phyloP scores from a whole-genome alignment of 306 rosid genomes.

The Dalbergia cultrata region DNA sequence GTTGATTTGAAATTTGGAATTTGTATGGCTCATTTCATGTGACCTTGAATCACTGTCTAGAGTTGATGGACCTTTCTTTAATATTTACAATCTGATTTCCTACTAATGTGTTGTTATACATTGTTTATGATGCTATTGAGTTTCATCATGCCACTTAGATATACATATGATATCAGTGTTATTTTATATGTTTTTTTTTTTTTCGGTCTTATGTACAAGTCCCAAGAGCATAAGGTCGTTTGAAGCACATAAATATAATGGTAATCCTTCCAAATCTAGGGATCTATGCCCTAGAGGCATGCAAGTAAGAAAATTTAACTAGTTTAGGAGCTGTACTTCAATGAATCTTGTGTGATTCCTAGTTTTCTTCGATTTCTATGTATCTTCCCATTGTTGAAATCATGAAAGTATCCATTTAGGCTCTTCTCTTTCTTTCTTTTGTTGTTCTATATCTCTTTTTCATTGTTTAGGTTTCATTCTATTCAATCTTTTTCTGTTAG shows the following conservation, averaged over 20 bases:
- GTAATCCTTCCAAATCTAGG: conserved; percentile 29
- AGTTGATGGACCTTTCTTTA: conserved; percentile 7
- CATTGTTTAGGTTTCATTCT: conserved; percentile 10
- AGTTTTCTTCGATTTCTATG: conserved; percentile 16
- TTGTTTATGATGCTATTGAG: conserved; percentile 13
- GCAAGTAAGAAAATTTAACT: conserved; percentile 5
- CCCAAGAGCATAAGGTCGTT: not conserved
- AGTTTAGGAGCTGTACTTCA: conserved; percentile 21
- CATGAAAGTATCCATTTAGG: conserved; percentile 6
- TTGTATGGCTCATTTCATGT: conserved; percentile 4
- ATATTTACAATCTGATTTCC: conserved; percentile 15
- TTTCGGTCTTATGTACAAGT: not conserved
- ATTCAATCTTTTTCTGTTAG: conserved; percentile 28
- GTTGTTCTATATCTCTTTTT: conserved; percentile 6
- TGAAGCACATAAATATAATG: not conserved
- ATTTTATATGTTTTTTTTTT: not conserved
- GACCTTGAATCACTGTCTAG: conserved; percentile 6
- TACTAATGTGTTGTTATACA: conserved; percentile 11
- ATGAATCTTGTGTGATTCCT: conserved; percentile 8
- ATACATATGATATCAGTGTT: not conserved
- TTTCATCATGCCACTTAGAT: conserved; percentile 8
- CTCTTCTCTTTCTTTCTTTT: not conserved
- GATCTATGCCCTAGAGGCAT: not conserved
- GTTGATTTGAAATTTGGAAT: conserved; percentile 41
- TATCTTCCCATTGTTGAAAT: conserved; percentile 14